Percentiles rank a stretch among this genome's conserved stretches.
phyloP scores from a whole-genome alignment of 805 yeast genomes.

The Wickerhamomyces canadensis region DNA sequence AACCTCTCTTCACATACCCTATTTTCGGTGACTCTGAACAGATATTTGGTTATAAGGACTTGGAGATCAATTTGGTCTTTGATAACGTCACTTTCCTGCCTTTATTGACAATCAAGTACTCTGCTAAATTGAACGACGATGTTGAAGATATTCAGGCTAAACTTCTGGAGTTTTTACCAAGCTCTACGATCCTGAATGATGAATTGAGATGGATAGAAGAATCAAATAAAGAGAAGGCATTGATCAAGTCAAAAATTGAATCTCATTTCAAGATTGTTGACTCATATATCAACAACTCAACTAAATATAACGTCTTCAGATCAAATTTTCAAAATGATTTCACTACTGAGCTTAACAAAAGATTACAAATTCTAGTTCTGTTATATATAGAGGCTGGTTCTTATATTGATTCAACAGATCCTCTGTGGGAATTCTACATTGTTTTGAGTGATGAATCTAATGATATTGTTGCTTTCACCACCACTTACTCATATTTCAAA shows the following conservation, averaged over 20 bases:
- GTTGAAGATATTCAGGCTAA: slow-evolving; percentile 54
- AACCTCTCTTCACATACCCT: slow-evolving; percentile 85
- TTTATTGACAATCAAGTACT: slow-evolving; percentile 54
- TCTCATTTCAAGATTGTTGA: slow-evolving; percentile 23
- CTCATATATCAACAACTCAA: slow-evolving; percentile 31
- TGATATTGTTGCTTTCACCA: slow-evolving; percentile 70
- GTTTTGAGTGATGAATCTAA: slow-evolving; percentile 31
- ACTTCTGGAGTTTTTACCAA: slow-evolving; percentile 57
- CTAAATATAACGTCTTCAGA: slow-evolving; percentile 47
- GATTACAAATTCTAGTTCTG: slow-evolving; percentile 76
- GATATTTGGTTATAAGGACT: slow-evolving; percentile 75
- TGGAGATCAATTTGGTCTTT: slow-evolving; percentile 62
- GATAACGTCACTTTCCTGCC: slow-evolving; percentile 75
- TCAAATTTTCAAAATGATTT: slow-evolving; percentile 28
- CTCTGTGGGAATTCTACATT: slow-evolving; percentile 74
- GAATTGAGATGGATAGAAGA: slow-evolving; percentile 63
- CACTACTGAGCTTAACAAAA: slow-evolving; percentile 50
- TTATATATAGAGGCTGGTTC: slow-evolving; percentile 93
- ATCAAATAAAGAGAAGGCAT: slow-evolving; percentile 42
- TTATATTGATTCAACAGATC: slow-evolving; percentile 71
- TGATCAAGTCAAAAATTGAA: slow-evolving; percentile 29
- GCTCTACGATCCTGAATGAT: slow-evolving; percentile 51
- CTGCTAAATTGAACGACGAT: slow-evolving; percentile 45
- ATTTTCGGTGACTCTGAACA: slow-evolving; percentile 89
- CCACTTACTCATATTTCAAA: slow-evolving; percentile 80